phyloP scores from a whole-genome alignment of 768 basidiomycete genomes.

The Obba rivulosa region DNA sequence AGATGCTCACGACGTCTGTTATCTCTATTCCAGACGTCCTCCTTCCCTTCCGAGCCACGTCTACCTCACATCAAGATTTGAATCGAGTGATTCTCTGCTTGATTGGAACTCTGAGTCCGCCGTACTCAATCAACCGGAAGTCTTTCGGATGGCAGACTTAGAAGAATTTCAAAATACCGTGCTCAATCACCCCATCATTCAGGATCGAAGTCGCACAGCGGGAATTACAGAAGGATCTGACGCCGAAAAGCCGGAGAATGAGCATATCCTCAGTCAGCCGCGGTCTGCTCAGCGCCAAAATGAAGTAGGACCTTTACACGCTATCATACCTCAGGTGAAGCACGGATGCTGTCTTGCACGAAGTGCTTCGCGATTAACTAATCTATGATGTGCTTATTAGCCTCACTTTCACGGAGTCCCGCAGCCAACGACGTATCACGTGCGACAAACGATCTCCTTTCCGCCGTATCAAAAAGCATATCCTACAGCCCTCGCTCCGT shows the following conservation, averaged over 20 bases:
- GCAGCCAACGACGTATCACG: background rate
- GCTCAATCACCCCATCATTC: background rate
- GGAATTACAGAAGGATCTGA: too few relatives aligned
- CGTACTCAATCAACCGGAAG: background rate
- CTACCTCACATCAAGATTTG: too few relatives aligned
- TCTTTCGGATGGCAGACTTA: conserved; percentile 3
- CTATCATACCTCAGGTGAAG: background rate
- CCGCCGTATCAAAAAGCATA: background rate
- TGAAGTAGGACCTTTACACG: background rate
- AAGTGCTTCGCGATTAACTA: background rate
- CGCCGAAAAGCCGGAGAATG: background rate
- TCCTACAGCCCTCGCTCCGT: conserved; percentile 4
- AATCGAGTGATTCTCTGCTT: too few relatives aligned
- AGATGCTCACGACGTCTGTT: too few relatives aligned
- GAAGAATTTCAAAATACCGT: conserved; percentile 9
- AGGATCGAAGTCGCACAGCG: background rate
- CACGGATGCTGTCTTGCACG: background rate
- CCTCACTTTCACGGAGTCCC: conserved; percentile 2
- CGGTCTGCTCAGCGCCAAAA: background rate
- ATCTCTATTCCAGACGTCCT: too few relatives aligned
- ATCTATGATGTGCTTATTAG: background rate
- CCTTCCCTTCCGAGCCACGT: too few relatives aligned
- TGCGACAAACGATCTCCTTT: background rate
- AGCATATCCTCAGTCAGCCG: background rate
- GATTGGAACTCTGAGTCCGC: too few relatives aligned